Evolutionary conservation across 1,284 basidiomycete species (phyloP).

Genomic region (Spongispora temasekensis): DNA sequence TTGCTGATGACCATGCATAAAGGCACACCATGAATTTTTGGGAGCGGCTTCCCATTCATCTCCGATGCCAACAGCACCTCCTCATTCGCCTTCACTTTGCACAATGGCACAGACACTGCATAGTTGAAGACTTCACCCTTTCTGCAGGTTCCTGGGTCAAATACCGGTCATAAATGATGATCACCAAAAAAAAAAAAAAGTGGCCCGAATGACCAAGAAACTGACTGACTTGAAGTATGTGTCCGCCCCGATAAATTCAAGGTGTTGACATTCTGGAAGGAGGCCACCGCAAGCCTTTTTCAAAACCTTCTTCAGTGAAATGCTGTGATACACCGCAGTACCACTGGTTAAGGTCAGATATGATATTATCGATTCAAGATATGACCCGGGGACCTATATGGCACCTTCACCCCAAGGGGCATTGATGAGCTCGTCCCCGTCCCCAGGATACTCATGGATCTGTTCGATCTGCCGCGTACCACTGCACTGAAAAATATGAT

Average conservation of each 20-base stretch:
- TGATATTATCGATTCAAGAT: too few relatives aligned
- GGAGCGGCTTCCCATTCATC: constrained; percentile 56
- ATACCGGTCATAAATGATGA: too few relatives aligned
- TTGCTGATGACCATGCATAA: constrained; percentile 55
- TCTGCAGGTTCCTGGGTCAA: constrained; percentile 30
- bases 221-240: constrained; percentile 55
- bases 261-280: constrained; percentile 48
- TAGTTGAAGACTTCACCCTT: constrained; percentile 55
- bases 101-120: constrained; percentile 54
- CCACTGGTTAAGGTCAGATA: constrained; percentile 33
- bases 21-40: constrained; percentile 57
- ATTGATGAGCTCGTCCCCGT: constrained; percentile 58
- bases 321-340: constrained; percentile 49
- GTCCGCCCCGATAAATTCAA: constrained; percentile 59
- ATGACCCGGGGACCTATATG: constrained; percentile 38
- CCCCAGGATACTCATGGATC: constrained; percentile 55
- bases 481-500: constrained; percentile 22
- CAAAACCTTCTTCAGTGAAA: constrained; percentile 54
- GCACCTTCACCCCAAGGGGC: constrained; percentile 60
- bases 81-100: constrained; percentile 51
- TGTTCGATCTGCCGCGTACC: constrained; percentile 57
- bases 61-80: constrained; percentile 60
- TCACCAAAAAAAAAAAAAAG: not conserved
- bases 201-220: not conserved
- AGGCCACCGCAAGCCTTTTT: constrained; percentile 55